Percentiles rank a stretch among this genome's conserved stretches.
phyloP scores from a whole-genome alignment of 768 basidiomycete species.

The Termitomyces sp. region DNA sequence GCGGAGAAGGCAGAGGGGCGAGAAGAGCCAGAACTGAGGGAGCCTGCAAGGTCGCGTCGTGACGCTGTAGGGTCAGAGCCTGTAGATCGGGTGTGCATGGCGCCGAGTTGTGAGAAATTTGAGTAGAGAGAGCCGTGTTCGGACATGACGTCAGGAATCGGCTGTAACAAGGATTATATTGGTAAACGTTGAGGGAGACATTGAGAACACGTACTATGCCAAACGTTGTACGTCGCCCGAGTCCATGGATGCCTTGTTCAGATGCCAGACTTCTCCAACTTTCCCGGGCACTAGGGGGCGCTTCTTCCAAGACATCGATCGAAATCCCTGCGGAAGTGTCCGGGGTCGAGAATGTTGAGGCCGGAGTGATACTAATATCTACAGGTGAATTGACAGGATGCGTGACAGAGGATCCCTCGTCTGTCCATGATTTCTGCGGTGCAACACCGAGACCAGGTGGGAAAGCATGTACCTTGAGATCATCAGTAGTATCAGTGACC shows the following conservation, averaged over 20 bases:
- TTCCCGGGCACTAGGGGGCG: slow-evolving; percentile 58
- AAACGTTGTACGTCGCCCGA: slow-evolving; percentile 43
- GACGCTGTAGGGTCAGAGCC: slow-evolving; percentile 50
- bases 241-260: slow-evolving; percentile 21
- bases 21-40: slow-evolving; percentile 53
- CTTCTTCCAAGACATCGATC: slow-evolving; percentile 66
- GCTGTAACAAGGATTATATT: slow-evolving; percentile 26
- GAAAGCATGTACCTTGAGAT: slow-evolving; percentile 24
- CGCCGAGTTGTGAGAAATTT: slow-evolving; percentile 52
- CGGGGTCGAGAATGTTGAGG: slow-evolving; percentile 15
- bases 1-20: slow-evolving; percentile 46
- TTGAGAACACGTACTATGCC: slow-evolving; percentile 47
- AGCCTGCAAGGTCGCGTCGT: slow-evolving; percentile 36
- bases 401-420: slow-evolving; percentile 12
- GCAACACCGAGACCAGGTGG: slow-evolving; percentile 35
- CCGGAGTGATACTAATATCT: slow-evolving; percentile 5
- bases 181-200: slow-evolving; percentile 11
- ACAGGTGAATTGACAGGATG: not conserved
- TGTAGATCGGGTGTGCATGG: slow-evolving; percentile 41
- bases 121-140: slow-evolving; percentile 68
- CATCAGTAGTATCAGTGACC: slow-evolving; percentile 28
- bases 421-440: slow-evolving; percentile 28
- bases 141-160: slow-evolving; percentile 42
- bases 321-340: slow-evolving; percentile 32
- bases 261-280: slow-evolving; percentile 58